phyloP scores from a whole-genome alignment of 106 monocot species.

The Dendrobium catenatum region DNA sequence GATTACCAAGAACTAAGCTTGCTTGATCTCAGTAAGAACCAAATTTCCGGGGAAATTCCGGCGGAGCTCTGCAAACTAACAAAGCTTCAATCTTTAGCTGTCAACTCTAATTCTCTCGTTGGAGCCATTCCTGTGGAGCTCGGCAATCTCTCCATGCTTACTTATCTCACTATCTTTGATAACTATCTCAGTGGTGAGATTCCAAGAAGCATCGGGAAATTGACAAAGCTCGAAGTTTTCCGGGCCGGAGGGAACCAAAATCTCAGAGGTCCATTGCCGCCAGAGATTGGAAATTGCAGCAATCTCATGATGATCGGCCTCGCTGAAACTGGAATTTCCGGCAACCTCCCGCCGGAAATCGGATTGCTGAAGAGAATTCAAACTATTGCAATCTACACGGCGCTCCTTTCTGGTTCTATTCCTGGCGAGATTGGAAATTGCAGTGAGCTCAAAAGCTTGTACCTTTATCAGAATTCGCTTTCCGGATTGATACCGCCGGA shows the following conservation, averaged over 20 bases:
- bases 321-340: conserved; percentile 81
- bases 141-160: conserved; percentile 57
- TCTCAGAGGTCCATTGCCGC: conserved; percentile 54
- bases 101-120: conserved; percentile 65
- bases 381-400: conserved; percentile 83
- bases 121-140: conserved; percentile 63
- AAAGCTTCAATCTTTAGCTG: conserved; percentile 43
- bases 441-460: conserved; percentile 53
- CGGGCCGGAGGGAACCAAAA: conserved; percentile 81
- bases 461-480: conserved; percentile 81
- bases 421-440: conserved; percentile 80
- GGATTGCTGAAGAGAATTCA: conserved; percentile 56
- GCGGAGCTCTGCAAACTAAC: conserved; percentile 48
- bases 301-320: conserved; percentile 64
- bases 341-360: conserved; percentile 51
- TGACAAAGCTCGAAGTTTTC: conserved; percentile 58
- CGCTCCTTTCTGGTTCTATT: conserved; percentile 65
- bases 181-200: conserved; percentile 65
- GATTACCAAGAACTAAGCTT: conserved; percentile 32
- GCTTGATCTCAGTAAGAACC: conserved; percentile 76
- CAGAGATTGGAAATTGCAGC: conserved; percentile 83
- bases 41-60: conserved; percentile 74
- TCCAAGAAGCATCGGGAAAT: conserved; percentile 58
- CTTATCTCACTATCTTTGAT: conserved; percentile 61
- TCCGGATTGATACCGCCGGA: conserved; percentile 59